Percentiles rank a stretch among this genome's conserved stretches.
These are phyloP conservation scores for Clohesyomyces aquaticus DNA, from an alignment of 495 filamentous ascomycete genomes.

Conservation along the genomic window DNA sequence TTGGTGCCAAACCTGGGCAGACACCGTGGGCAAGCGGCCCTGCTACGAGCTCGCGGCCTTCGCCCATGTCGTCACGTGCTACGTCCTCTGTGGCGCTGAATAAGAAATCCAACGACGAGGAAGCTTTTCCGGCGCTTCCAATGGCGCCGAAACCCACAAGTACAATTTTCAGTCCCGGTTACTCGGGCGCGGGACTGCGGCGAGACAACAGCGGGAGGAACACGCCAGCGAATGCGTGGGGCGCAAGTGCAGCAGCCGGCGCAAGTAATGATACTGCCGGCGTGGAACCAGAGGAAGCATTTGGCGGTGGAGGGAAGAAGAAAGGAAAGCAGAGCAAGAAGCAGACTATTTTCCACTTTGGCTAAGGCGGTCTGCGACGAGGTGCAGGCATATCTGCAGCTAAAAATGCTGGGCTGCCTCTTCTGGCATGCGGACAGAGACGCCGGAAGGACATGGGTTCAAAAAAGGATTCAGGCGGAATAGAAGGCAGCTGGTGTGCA, in stretches of 20 bases:
- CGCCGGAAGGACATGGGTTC: not conserved
- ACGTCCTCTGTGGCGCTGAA: constrained; percentile 42
- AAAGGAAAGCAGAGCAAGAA: constrained; percentile 81
- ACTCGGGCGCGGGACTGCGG: constrained; percentile 70
- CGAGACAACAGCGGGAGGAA: constrained; percentile 59
- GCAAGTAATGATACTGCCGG: constrained; percentile 39
- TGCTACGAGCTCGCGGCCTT: constrained; percentile 34
- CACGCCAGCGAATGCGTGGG: constrained; percentile 53
- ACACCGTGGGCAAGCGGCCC: constrained; percentile 56
- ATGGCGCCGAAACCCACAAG: constrained; percentile 76
- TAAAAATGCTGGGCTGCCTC: constrained; percentile 20
- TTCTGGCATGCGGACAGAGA: constrained; percentile 10
- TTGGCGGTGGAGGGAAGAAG: constrained; percentile 59
- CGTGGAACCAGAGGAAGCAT: constrained; percentile 1
- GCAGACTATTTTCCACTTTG: constrained; percentile 67
- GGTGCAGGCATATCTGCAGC: constrained; percentile 26
- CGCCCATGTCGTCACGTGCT: constrained; percentile 40
- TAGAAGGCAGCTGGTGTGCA: not conserved
- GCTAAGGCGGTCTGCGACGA: constrained; percentile 29
- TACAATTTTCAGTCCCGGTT: constrained; percentile 71
- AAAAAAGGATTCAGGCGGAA: constrained; percentile 7
- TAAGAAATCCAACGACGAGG: constrained; percentile 43
- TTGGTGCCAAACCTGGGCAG: constrained; percentile 51
- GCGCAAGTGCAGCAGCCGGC: constrained; percentile 37
- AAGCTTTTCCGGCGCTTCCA: constrained; percentile 83